Percentiles rank a stretch among this genome's conserved stretches.
Conservation (phyloP, 1,139 yeast species). For the Hyphopichia khmerensis region DNA sequence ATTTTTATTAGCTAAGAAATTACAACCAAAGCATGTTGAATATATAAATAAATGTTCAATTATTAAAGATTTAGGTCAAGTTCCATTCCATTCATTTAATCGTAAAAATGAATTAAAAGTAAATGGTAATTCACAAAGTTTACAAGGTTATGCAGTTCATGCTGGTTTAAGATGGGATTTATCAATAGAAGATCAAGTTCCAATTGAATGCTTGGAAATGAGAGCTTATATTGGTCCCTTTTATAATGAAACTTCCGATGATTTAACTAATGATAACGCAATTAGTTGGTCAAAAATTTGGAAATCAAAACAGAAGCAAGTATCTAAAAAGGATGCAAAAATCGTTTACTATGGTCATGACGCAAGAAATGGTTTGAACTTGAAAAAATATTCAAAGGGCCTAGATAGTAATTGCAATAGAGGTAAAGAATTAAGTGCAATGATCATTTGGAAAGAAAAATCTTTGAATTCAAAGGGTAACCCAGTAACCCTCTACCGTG, state of each 20-base stretch:
- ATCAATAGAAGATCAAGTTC: slow-evolving; percentile 56
- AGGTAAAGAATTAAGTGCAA: slow-evolving; percentile 70
- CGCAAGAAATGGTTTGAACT: slow-evolving; percentile 71
- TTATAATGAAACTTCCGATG: slow-evolving; percentile 53
- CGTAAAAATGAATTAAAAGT: slow-evolving; percentile 10
- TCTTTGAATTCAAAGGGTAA: slow-evolving; percentile 12
- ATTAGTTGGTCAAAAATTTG: slow-evolving; percentile 68
- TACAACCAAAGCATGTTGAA: slow-evolving; percentile 59
- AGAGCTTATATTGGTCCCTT: slow-evolving; percentile 60
- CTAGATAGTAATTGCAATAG: slow-evolving; percentile 80
- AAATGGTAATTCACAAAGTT: slow-evolving; percentile 16
- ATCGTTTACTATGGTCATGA: slow-evolving; percentile 90
- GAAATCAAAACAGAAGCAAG: slow-evolving; percentile 49
- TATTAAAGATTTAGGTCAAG: slow-evolving; percentile 60
- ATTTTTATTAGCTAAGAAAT: slow-evolving; percentile 54
- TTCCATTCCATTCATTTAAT: slow-evolving; percentile 43
- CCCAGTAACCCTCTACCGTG: slow-evolving; percentile 17
- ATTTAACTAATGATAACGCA: slow-evolving; percentile 45
- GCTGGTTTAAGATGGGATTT: slow-evolving; percentile 73
- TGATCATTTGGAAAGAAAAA: slow-evolving; percentile 44
- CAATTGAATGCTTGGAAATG: slow-evolving; percentile 60
- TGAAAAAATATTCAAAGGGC: slow-evolving; percentile 69
- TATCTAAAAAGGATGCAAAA: slow-evolving; percentile 22
- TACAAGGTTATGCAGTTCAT: slow-evolving; percentile 70
- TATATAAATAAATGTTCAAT: slow-evolving; percentile 63